phyloP scores from a whole-genome alignment of 345 rosid species.

The Schrenkiella parvula region DNA sequence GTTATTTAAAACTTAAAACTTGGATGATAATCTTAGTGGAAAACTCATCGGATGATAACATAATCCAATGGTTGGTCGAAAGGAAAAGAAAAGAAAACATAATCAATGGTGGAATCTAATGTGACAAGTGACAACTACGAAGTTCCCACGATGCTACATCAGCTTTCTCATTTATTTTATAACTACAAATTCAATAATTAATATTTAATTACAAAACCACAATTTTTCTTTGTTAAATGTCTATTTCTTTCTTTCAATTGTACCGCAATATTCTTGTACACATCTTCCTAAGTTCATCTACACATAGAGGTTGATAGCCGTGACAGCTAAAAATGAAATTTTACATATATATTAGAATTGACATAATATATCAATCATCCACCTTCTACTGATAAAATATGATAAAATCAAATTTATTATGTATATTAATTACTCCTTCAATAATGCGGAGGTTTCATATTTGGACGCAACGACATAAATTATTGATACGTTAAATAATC shows the following conservation, averaged over 20 bases:
- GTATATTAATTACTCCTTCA: background rate
- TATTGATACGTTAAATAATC: background rate
- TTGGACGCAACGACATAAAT: background rate
- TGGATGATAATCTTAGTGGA: constrained; percentile 9
- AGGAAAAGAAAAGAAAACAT: background rate
- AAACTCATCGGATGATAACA: background rate
- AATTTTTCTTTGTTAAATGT: background rate
- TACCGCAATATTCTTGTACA: background rate
- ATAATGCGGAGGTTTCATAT: background rate
- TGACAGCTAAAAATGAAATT: too few relatives aligned
- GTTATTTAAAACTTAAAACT: background rate
- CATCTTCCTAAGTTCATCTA: background rate
- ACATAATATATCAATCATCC: background rate
- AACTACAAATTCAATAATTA: background rate
- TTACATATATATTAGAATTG: too few relatives aligned
- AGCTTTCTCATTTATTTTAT: background rate
- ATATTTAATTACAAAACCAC: background rate
- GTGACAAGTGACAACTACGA: background rate
- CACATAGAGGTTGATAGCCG: too few relatives aligned
- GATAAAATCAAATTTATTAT: background rate
- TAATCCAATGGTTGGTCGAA: background rate
- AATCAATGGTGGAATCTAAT: background rate
- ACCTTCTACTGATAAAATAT: background rate
- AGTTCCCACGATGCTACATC: constrained; percentile 1
- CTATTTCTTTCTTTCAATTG: background rate